Evolutionary conservation across 768 basidiomycete species (phyloP).

Genomic region (Guyanaporus albipodus): DNA sequence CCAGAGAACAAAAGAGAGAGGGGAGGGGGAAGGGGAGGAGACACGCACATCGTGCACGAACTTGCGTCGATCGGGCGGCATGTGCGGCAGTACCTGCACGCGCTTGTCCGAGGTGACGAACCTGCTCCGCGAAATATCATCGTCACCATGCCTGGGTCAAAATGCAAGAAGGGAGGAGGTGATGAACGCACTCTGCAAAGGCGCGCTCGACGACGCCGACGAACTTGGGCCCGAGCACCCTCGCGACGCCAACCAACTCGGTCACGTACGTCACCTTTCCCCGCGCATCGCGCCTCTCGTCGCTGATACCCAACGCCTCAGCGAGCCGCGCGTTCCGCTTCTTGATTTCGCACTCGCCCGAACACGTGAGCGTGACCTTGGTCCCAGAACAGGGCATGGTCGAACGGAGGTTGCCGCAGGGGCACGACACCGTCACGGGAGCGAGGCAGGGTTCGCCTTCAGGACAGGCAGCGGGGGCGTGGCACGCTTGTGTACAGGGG

Average conservation of each 20-base stretch:
- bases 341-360: conserved; percentile 76
- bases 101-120: conserved; percentile 66
- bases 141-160: background rate
- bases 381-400: conserved; percentile 60
- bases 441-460: conserved; percentile 76
- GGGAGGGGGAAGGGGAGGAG: background rate
- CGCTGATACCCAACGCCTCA: conserved; percentile 84
- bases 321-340: conserved; percentile 87
- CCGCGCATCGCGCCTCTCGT: conserved; percentile 40
- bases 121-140: conserved; percentile 30
- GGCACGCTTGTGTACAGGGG: conserved; percentile 75
- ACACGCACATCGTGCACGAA: conserved; percentile 73
- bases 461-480: conserved; percentile 83
- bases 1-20: no score
- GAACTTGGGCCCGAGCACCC: conserved; percentile 52
- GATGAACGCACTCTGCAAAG: conserved; percentile 70
- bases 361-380: conserved; percentile 60
- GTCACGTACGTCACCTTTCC: conserved; percentile 51
- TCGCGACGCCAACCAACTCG: conserved; percentile 60
- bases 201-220: conserved; percentile 71
- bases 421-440: conserved; percentile 64
- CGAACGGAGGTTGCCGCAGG: conserved; percentile 81
- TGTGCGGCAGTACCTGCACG: conserved; percentile 72
- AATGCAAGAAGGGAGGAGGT: no score
- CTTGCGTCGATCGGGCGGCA: conserved; percentile 74